A percentile compares a stretch with the other conserved stretches of the same genome.
Evolutionary conservation across 2,329 filamentous ascomycete species (phyloP).

Genomic region (Claviceps citrina): DNA sequence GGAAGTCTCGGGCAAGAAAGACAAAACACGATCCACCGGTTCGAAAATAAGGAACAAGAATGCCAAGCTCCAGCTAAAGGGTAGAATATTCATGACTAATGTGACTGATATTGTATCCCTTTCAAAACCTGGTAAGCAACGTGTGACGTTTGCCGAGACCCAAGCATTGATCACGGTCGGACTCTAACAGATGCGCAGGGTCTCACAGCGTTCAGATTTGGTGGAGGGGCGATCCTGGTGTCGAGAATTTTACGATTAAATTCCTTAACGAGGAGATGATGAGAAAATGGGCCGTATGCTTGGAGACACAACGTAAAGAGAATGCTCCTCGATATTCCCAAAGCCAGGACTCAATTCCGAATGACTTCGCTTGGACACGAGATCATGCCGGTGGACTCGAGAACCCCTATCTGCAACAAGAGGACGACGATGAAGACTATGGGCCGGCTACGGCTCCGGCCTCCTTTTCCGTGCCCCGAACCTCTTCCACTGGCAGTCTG

Average conservation of each 20-base stretch:
- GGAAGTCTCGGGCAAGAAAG: slow-evolving; percentile 67
- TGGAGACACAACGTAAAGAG: slow-evolving; percentile 61
- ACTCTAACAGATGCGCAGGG: slow-evolving; percentile 35
- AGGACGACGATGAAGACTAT: slow-evolving; percentile 46
- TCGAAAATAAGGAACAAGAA: slow-evolving; percentile 48
- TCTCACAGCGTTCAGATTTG: slow-evolving; percentile 94
- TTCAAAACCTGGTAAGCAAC: slow-evolving; percentile 61
- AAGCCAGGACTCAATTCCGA: slow-evolving; percentile 37
- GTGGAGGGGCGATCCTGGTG: slow-evolving; percentile 92
- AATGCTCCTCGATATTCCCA: slow-evolving; percentile 33
- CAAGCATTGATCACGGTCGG: slow-evolving; percentile 1
- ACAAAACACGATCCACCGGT: slow-evolving; percentile 39
- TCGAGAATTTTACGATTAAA: slow-evolving; percentile 91
- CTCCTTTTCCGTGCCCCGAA: slow-evolving; percentile 22
- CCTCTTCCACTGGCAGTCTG: slow-evolving; percentile 56
- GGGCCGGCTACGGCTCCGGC: slow-evolving; percentile 21
- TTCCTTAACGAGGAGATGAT: slow-evolving; percentile 84
- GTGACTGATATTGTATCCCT: slow-evolving; percentile 87
- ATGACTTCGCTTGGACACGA: slow-evolving; percentile 70
- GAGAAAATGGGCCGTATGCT: slow-evolving; percentile 75
- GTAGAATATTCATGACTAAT: slow-evolving; percentile 97
- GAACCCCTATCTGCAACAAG: slow-evolving; percentile 63
- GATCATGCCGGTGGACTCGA: slow-evolving; percentile 50
- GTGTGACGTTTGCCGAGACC: slow-evolving; percentile 46
- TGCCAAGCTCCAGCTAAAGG: slow-evolving; percentile 84